phyloP scores from a whole-genome alignment of 2,329 filamentous ascomycete species.

The Verticillium longisporum region DNA sequence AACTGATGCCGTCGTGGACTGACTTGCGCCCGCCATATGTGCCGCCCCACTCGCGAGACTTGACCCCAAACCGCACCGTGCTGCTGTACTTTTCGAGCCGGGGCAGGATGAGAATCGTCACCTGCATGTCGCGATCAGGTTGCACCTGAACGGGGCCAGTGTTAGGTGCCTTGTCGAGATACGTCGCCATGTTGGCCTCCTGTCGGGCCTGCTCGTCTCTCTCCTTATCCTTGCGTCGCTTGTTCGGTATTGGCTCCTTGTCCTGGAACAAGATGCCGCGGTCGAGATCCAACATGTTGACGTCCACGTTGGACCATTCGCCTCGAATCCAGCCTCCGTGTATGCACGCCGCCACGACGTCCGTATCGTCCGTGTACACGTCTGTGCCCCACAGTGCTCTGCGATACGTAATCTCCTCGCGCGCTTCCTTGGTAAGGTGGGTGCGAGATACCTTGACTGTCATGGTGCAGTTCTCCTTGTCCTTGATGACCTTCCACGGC shows the following conservation, averaged over 20 bases:
- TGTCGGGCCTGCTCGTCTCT: slow-evolving; percentile 25
- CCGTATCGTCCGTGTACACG: slow-evolving; percentile 92
- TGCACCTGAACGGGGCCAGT: slow-evolving; percentile 59
- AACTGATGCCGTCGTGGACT: slow-evolving; percentile 81
- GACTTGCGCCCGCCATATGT: slow-evolving; percentile 32
- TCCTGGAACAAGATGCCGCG: slow-evolving; percentile 18
- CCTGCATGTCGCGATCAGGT: slow-evolving; percentile 70
- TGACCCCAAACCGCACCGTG: slow-evolving; percentile 72
- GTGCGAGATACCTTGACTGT: slow-evolving; percentile 81
- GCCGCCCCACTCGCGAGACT: slow-evolving; percentile 71
- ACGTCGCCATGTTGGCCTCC: slow-evolving; percentile 28
- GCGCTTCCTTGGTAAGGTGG: slow-evolving; percentile 61
- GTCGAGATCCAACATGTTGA: slow-evolving; percentile 55
- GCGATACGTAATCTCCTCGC: slow-evolving; percentile 77
- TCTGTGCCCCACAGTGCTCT: slow-evolving; percentile 88
- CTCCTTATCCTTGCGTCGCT: slow-evolving; percentile 23
- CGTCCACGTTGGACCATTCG: slow-evolving; percentile 75
- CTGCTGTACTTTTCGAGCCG: slow-evolving; percentile 69
- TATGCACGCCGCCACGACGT: slow-evolving; percentile 86
- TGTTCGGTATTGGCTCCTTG: slow-evolving; percentile 9
- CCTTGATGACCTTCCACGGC: slow-evolving; percentile 64
- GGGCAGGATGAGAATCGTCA: slow-evolving; percentile 80
- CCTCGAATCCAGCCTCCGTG: slow-evolving; percentile 90
- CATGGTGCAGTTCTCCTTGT: slow-evolving; percentile 81
- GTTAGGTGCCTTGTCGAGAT: slow-evolving; percentile 46